phyloP scores from a whole-genome alignment of 2,329 filamentous ascomycete species.

The Chaetomium sp. region DNA sequence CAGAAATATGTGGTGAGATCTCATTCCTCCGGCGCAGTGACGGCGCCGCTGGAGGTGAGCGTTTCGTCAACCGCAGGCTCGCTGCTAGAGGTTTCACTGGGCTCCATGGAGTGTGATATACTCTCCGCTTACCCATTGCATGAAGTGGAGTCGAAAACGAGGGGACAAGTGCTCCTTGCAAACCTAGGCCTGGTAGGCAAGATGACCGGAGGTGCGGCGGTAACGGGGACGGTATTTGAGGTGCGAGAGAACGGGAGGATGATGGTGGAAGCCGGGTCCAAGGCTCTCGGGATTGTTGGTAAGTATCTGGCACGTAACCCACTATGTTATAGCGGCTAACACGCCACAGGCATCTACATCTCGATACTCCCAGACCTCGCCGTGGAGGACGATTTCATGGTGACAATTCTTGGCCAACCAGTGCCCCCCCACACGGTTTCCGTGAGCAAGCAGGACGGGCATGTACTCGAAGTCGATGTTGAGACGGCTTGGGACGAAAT shows the following conservation, averaged over 20 bases:
- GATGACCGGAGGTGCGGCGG: slow-evolving; percentile 81
- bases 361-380: slow-evolving; percentile 57
- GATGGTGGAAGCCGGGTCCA: slow-evolving; percentile 61
- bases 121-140: slow-evolving; percentile 65
- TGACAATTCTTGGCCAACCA: slow-evolving; percentile 64
- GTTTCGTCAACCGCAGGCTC: slow-evolving; percentile 31
- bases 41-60: slow-evolving; percentile 41
- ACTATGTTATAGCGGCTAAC: neutral
- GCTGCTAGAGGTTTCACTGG: slow-evolving; percentile 57
- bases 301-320: neutral
- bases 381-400: slow-evolving; percentile 62
- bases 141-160: slow-evolving; percentile 43
- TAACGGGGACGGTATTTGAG: slow-evolving; percentile 56
- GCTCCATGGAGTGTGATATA: slow-evolving; percentile 68
- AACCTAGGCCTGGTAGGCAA: slow-evolving; percentile 76
- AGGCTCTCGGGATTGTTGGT: slow-evolving; percentile 43
- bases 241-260: slow-evolving; percentile 53
- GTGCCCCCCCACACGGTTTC: slow-evolving; percentile 62
- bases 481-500: slow-evolving; percentile 71
- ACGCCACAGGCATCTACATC: slow-evolving; percentile 61
- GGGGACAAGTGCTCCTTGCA: slow-evolving; percentile 48
- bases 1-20: slow-evolving; percentile 64
- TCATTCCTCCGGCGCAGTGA: slow-evolving; percentile 61
- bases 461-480: slow-evolving; percentile 71
- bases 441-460: slow-evolving; percentile 43